A percentile compares a stretch with the other conserved stretches of the same genome.
Conservation (phyloP, 78 protist species). For the Trichosphaerium sp. region DNA sequence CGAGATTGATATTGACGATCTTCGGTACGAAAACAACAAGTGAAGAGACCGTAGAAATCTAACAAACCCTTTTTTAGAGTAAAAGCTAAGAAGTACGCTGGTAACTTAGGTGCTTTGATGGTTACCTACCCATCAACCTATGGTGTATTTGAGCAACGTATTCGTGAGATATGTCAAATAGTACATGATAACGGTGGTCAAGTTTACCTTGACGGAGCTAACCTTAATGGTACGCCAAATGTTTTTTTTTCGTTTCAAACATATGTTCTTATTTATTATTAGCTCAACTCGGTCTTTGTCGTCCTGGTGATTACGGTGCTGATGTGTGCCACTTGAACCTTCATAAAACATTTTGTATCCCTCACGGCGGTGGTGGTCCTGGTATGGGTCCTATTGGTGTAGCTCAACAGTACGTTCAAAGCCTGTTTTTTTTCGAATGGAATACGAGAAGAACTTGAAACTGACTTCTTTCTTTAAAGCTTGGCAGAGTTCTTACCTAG, state of each 20-base stretch:
- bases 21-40: background rate
- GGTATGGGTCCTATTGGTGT: slow-evolving; percentile 97
- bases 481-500: slow-evolving; percentile 46
- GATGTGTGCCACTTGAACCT: slow-evolving; percentile 96
- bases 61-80: too few relatives aligned
- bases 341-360: slow-evolving; percentile 97
- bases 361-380: slow-evolving; percentile 99
- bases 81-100: slow-evolving; percentile 66
- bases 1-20: too few relatives aligned
- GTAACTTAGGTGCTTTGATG: slow-evolving; percentile 79
- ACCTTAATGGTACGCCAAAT: slow-evolving; percentile 87
- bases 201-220: slow-evolving; percentile 98
- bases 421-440: slow-evolving; percentile 42
- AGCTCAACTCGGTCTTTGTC: slow-evolving; percentile 65
- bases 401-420: slow-evolving; percentile 59
- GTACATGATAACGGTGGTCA: slow-evolving; percentile 86
- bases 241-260: slow-evolving; percentile 45
- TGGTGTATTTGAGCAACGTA: slow-evolving; percentile 89
- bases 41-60: slow-evolving; percentile 65
- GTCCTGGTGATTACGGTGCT: slow-evolving; percentile 92
- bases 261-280: background rate
- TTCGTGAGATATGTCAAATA: slow-evolving; percentile 59
- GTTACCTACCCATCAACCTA: slow-evolving; percentile 96
- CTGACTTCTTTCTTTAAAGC: too few relatives aligned
- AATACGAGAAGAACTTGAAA: background rate